A percentile compares a stretch with the other conserved stretches of the same genome.
Conservation (phyloP, 306 rosid species). For the Malus fusca region DNA sequence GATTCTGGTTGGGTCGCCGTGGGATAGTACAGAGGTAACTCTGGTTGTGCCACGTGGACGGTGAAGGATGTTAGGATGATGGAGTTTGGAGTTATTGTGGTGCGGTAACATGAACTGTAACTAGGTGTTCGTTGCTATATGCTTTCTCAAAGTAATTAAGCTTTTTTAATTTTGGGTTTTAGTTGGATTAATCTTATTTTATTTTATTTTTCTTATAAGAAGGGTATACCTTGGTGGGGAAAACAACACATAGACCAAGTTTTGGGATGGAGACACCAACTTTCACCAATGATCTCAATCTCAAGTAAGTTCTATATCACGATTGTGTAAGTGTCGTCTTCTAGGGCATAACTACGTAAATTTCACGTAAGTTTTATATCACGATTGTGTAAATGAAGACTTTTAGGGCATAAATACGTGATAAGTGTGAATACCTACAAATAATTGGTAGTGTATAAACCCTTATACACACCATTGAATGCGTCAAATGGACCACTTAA, state of each 20-base stretch:
- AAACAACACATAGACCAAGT: conserved; percentile 5
- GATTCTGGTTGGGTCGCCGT: conserved; percentile 9
- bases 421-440: no score
- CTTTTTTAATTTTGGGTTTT: conserved; percentile 11
- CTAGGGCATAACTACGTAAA: neutral
- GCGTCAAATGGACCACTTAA: no score
- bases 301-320: conserved; percentile 32
- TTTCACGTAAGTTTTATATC: conserved; percentile 33
- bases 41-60: conserved; percentile 36
- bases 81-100: neutral
- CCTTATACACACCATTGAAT: no score
- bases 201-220: conserved; percentile 11
- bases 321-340: neutral
- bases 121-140: neutral
- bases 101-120: neutral
- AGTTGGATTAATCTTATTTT: neutral
- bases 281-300: conserved; percentile 18
- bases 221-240: conserved; percentile 37
- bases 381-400: neutral
- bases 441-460: no score
- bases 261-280: conserved; percentile 16
- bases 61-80: conserved; percentile 1
- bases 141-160: neutral
- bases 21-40: neutral
- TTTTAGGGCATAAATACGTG: neutral